Percentiles rank a stretch among this genome's conserved stretches.
phyloP scores from a whole-genome alignment of 163 green algal genomes.

The Trebouxia gelatinosa region DNA sequence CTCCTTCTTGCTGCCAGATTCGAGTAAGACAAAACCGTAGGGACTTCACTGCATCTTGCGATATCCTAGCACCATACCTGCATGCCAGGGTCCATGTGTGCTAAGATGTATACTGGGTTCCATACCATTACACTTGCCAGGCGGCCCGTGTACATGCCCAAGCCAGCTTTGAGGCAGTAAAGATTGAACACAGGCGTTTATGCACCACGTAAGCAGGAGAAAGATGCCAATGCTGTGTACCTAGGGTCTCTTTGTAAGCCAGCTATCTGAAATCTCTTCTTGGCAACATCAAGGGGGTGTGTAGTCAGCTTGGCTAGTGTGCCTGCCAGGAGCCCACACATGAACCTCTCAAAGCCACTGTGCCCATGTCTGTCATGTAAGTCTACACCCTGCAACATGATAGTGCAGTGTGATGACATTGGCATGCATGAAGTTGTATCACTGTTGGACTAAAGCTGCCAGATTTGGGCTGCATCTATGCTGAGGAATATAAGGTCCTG shows the following conservation, averaged over 20 bases:
- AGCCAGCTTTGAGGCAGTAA: too few relatives aligned
- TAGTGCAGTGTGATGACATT: too few relatives aligned
- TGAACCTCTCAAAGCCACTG: slow-evolving; percentile 46
- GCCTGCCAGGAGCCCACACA: slow-evolving; percentile 74
- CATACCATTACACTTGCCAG: too few relatives aligned
- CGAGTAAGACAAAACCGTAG: slow-evolving; percentile 42
- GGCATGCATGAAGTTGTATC: too few relatives aligned
- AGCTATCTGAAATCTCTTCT: slow-evolving; percentile 91
- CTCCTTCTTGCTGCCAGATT: slow-evolving; percentile 50
- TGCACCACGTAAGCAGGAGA: background rate
- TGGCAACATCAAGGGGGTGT: slow-evolving; percentile 95
- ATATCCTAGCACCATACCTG: slow-evolving; percentile 68
- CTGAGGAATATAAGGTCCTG: too few relatives aligned
- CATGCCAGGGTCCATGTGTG: too few relatives aligned
- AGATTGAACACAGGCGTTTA: too few relatives aligned
- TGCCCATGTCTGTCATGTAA: slow-evolving; percentile 5
- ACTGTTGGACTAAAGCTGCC: too few relatives aligned
- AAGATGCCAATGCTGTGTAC: slow-evolving; percentile 5
- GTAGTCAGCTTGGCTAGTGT: slow-evolving; percentile 79
- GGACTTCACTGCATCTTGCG: slow-evolving; percentile 30
- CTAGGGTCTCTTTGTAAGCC: slow-evolving; percentile 30
- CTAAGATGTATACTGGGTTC: too few relatives aligned
- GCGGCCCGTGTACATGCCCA: too few relatives aligned
- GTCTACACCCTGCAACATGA: slow-evolving; percentile 12
- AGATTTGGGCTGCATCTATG: too few relatives aligned